Evolutionary conservation across 2,329 filamentous ascomycete genomes (phyloP), one percentile per base, ranked within the genome.

Genomic region (Colletotrichum sp.): DNA sequence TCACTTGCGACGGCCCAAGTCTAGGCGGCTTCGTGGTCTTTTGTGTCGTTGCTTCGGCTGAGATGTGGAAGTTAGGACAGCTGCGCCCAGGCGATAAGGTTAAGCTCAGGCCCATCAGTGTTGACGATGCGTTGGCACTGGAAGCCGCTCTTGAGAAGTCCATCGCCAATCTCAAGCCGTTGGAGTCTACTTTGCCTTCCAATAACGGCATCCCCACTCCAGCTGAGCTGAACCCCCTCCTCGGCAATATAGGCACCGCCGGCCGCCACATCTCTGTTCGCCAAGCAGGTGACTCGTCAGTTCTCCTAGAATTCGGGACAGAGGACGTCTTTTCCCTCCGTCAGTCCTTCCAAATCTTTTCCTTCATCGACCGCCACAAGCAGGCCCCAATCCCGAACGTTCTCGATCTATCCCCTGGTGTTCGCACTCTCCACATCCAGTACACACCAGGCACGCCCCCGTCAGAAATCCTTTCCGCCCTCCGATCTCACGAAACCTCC

Each of bases 21-120:
- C 82, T 87, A 0, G 86, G 86, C 18, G 86, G 86, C 0, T 87
- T 88, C 26, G 80, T 87, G 4, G 84, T 85, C 1, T 84, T 85
- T 30, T 85, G 82, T 24, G 83, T 84, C 0, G 81, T 88, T 6
- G 82, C 82, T 7, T 81, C 82, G 15, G 83, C 83, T 1, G 85
- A 87, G 36, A 79, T 87, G 78, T 87, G 85, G 85, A 87, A 86
- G 78, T 76, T 87, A 28, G 86, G 86, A 12, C 86, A 86, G 73
- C 79, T 85, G 16, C 81, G 81, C 9, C 84, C 85, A 3, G 86
- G 86, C 1, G 86, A 87, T 72, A 80, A 78, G 16, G 81, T 86
- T n/a, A 79, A 78, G 0, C 82, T 87, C 39, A 79, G 78, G 2
- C 80, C 82, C 12, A 80, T 86, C 32, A 79, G 66, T 10, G 78